phyloP scores from a whole-genome alignment of 371 early-diverging fungal species.

The Thermomucor indicae-seudaticae region DNA sequence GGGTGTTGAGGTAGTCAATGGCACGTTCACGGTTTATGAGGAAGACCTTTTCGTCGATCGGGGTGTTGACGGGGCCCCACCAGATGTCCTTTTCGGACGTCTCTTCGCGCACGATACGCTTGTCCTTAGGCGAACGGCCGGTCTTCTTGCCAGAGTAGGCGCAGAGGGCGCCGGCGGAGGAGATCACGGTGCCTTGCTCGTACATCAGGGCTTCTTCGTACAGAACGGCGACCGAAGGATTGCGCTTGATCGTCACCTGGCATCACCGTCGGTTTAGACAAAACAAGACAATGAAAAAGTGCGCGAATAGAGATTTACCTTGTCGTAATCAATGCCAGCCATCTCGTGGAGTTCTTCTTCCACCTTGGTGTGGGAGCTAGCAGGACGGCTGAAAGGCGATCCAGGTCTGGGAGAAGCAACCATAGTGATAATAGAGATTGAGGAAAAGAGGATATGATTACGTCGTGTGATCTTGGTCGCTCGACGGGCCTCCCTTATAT shows the following conservation, averaged over 20 bases:
- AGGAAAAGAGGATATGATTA: not conserved
- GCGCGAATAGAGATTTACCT: conserved; percentile 10
- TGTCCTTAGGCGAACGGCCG: conserved; percentile 88
- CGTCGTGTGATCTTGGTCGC: not conserved
- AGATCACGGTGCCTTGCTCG: conserved; percentile 87
- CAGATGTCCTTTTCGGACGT: conserved; percentile 81
- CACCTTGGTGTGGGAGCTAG: conserved; percentile 41
- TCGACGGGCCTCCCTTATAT: not conserved
- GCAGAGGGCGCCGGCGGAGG: conserved; percentile 88
- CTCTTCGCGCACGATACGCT: conserved; percentile 94
- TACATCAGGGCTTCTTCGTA: conserved; percentile 93
- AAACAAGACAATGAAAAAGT: not conserved
- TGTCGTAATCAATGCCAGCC: conserved; percentile 51
- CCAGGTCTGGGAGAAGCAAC: conserved; percentile 24
- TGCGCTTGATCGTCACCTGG: conserved; percentile 59
- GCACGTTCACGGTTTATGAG: conserved; percentile 95
- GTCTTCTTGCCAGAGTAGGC: conserved; percentile 90
- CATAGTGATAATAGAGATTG: conserved; percentile 3
- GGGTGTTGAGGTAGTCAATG: conserved; percentile 94
- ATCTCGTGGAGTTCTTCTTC: conserved; percentile 45
- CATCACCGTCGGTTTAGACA: not conserved
- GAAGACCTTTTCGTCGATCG: conserved; percentile 84
- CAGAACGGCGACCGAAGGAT: conserved; percentile 76
- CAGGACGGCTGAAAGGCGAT: conserved; percentile 32
- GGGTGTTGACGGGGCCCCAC: conserved; percentile 98